Evolutionary conservation across 164 flowering plant species (phyloP).

Genomic region (Vitis vinifera): DNA sequence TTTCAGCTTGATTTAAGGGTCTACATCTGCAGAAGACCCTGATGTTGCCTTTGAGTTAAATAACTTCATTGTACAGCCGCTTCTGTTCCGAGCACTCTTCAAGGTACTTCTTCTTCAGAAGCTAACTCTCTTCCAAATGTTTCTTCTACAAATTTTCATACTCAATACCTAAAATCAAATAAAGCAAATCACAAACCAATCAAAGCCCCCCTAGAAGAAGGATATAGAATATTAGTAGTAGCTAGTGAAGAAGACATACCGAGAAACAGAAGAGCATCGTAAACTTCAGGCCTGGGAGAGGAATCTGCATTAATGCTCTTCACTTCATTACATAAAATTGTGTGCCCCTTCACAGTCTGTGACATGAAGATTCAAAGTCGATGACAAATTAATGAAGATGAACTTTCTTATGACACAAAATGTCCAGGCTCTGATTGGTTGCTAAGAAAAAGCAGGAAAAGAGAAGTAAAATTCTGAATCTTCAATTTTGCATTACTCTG

Average conservation of each 20-base stretch:
- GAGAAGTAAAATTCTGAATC: no score
- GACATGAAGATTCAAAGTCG: no score
- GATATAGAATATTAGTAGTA: neutral
- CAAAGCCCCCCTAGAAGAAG: neutral
- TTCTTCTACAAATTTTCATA: constrained; percentile 54
- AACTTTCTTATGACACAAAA: no score
- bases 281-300: constrained; percentile 43
- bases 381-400: no score
- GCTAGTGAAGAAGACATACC: constrained; percentile 34
- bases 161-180: constrained; percentile 43
- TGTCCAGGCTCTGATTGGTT: neutral
- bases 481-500: no score
- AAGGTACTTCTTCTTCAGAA: constrained; percentile 6
- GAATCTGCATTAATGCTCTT: constrained; percentile 35
- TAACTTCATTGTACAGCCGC: constrained; percentile 84
- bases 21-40: constrained; percentile 93
- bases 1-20: constrained; percentile 63
- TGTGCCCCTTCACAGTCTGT: constrained; percentile 24
- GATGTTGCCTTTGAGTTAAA: constrained; percentile 86
- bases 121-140: constrained; percentile 5
- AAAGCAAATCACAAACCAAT: neutral
- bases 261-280: constrained; percentile 40
- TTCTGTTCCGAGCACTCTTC: constrained; percentile 62
- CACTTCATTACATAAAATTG: constrained; percentile 28
- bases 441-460: no score